Base-by-base conservation (phyloP, 306 rosid genomes). In the Cucurbita pepo region DNA sequence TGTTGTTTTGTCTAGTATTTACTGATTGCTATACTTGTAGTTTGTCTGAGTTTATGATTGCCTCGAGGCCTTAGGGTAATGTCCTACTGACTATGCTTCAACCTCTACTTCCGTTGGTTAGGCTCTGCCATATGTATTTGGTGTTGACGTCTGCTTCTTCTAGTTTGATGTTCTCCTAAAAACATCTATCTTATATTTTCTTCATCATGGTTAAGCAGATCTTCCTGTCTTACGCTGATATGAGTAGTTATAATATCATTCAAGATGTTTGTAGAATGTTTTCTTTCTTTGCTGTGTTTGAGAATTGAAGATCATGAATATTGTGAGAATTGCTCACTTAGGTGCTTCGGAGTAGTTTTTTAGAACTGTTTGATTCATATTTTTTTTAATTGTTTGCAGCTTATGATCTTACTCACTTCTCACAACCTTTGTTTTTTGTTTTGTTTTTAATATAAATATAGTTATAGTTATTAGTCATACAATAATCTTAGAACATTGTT, bases 1-100 rank as follows among this genome's bases (percentile, higher is more conserved):
- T 50, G 60, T 61, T 55, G 54, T 75, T 38, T 19, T 75, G 73
- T 63, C 25, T 69, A 69, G 74, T 45, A 50, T 69, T 69, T 50
- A 30, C 73, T 13, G 74, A 30, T 69, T 50, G 74, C 43, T 4
- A 55, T 54, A 54, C 76, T 41, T 55, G 38, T 56, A 53, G 50
- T 25, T 72, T n/a, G 50, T 52, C 62, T 52, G 11, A 54, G 36
- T 71, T 7, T 71, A 71, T 36, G 30, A 52, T 52, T 36, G 30
- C 30, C 43, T 34, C 14, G 10, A 71, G 60, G n/a, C 19, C 13
- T 12, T 67, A 67, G 38, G 55, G 56, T 47, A 22, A 22, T 11
- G 50, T 69, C 37, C 30, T 34, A 30, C 58, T 8, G 57, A 12
- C 21, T 14, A 66, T 69, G 73, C 25, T 25, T 69, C 30, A 69